Evolutionary conservation across 169 alveolate species (phyloP), one percentile per base, ranked within the genome.

Genomic region (Plasmodium malariae): DNA sequence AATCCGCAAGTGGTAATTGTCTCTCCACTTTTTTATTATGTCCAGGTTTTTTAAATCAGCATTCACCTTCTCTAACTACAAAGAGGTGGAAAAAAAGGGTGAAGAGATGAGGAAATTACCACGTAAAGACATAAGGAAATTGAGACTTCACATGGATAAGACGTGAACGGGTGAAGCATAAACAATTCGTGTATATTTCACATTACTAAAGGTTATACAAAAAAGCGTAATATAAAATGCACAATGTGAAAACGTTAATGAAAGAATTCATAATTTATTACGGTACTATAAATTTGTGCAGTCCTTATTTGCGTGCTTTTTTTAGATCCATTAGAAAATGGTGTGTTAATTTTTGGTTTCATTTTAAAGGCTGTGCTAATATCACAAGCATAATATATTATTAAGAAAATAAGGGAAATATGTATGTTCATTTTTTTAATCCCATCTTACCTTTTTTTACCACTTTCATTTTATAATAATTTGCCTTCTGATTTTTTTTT

Each of bases 21-120:
- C 83, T 19, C 40, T 67, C 90, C 90, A 80, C 65, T 80, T 80
- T 36, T 80, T 80, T 54, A 80, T 67, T 51, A 80, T 80, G 48
- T 80, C 90, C 34, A 60, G 14, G 6, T 80, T 60, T 80, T 80
- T 80, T 67, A 80, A 19, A 45, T 65, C 73, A 0, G 37, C 67
- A 60, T 80, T 36, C 9, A 80, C 90, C 36, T 80, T 80, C 28
- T 63, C 80, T 68, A 51, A 21, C 89, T 78, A 2, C 6, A 4
- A 67, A 28, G 30, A 14, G 7, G 40, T 3, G 51, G 28, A 19
- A 32, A 11, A 78, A 40, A 62, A n/a, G 6, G 12, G 7, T 24
- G 26, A n/a, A 0, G 14, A 6, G 34, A 4, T 36, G n/a, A 6
- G 19, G 49, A 37, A 59, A 28, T 30, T 2, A 36, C 9, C 4